These are phyloP conservation scores for Porphyrellus sp. DNA, from an alignment of 1,284 basidiomycete species.

Conservation along the genomic window DNA sequence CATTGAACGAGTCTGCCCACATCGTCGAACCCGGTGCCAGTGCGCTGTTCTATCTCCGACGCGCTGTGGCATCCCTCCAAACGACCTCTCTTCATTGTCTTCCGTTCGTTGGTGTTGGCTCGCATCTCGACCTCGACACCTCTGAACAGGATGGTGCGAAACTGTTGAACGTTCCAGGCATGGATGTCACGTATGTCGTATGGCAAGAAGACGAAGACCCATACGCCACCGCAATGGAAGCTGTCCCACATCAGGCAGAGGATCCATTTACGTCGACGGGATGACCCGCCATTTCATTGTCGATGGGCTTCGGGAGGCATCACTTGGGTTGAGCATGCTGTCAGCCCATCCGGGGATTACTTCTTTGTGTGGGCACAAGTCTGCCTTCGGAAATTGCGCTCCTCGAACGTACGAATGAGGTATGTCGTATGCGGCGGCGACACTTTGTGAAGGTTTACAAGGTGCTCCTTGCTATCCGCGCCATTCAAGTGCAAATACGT, in stretches of 20 bases:
- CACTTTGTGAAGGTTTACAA: constrained; percentile 31
- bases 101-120: constrained; percentile 40
- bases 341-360: constrained; percentile 56
- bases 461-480: constrained; percentile 71
- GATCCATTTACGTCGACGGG: constrained; percentile 60
- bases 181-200: constrained; percentile 50
- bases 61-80: constrained; percentile 70
- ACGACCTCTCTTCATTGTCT: constrained; percentile 69
- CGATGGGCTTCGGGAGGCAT: constrained; percentile 55
- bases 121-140: constrained; percentile 64
- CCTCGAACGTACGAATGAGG: constrained; percentile 78
- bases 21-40: constrained; percentile 75
- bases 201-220: constrained; percentile 78
- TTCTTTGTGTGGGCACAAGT: constrained; percentile 71
- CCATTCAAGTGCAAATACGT: constrained; percentile 57
- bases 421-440: constrained; percentile 31
- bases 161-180: constrained; percentile 50
- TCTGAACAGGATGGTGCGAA: constrained; percentile 77
- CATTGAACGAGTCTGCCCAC: constrained; percentile 57
- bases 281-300: constrained; percentile 57
- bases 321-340: constrained; percentile 38
- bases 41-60: constrained; percentile 65
- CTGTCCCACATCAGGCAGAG: constrained; percentile 36
- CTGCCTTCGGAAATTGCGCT: constrained; percentile 65
- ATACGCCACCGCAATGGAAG: constrained; percentile 51